A percentile compares a stretch with the other conserved stretches of the same genome.
Conservation (phyloP, 176 grass and related monocot genomes). For the Hordeum marinum region DNA sequence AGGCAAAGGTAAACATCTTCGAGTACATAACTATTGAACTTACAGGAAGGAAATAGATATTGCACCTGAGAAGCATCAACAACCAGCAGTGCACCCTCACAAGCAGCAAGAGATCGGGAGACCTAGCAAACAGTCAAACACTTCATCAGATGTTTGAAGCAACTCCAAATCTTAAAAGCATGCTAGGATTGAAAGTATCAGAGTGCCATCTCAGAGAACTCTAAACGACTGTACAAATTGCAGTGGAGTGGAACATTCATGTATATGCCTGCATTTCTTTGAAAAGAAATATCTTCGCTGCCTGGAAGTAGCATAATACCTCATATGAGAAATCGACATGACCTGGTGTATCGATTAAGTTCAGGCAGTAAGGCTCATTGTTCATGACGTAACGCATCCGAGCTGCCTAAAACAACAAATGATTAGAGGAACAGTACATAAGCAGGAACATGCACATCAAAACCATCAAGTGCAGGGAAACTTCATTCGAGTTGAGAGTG, state of each 20-base stretch:
- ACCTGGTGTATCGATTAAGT: constrained; percentile 92
- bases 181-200: background rate
- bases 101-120: constrained; percentile 96
- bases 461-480: background rate
- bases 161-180: constrained; percentile 4
- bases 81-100: constrained; percentile 94
- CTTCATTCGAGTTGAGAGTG: background rate
- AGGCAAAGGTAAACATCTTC: constrained; percentile 22
- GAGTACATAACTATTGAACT: constrained; percentile 37
- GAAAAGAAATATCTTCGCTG: background rate
- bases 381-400: constrained; percentile 84
- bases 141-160: constrained; percentile 22
- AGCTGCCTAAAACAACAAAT: constrained; percentile 67
- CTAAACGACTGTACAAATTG: background rate
- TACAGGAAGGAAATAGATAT: constrained; percentile 60
- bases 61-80: constrained; percentile 99
- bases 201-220: background rate
- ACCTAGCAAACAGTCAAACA: constrained; percentile 54
- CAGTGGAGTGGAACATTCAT: background rate
- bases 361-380: constrained; percentile 80
- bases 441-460: background rate
- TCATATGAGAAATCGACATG: constrained; percentile 98
- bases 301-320: constrained; percentile 35
- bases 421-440: constrained; percentile 10
- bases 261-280: background rate